Evolutionary conservation across 2,329 filamentous ascomycete species (phyloP), one percentile per base, ranked within the genome.

Genomic region (Neonectria hederae): DNA sequence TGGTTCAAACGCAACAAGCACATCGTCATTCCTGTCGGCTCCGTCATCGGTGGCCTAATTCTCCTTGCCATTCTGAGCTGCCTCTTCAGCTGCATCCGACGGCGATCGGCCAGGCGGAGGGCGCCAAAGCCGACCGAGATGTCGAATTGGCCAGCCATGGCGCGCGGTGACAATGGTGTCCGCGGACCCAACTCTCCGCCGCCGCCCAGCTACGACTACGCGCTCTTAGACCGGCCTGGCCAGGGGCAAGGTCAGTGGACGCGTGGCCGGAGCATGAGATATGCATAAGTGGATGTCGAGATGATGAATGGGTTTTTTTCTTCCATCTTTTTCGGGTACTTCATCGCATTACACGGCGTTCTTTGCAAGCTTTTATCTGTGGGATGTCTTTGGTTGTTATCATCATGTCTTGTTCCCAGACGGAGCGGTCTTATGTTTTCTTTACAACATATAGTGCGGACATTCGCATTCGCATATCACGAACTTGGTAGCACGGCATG

Each of bases 1-100:
- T 97, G 93, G 91, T 89, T 98, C 77, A 81, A 87, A 26, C 80
- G 89, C 69, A 90, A 98, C 82, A 92, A 92, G 79, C 81, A 87
- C 56, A 87, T 98, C 66, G 91, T 97, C 69, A 97, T 98, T 68
- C 94, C 92, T 24, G 82, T 98, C 11, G 87, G 86, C 5, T 83
- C 83, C 51, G 91, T 89, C 11, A 83, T 97, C 17, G 95, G 93
- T 52, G 88, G 86, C 7, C 82, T 97, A 6, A 72, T 97, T 6
- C 74, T 97, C 19, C 76, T 97, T 49, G 83, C 86, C 35, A 81
- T 97, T 54, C 69, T 90, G 11, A 86, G 85, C 74, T 97, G 93
- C 79, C 84, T 90, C 72, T 80, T 84, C 64, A 84, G 83, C 70
- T 86, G 72, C 73, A 70, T 77, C 66, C 65, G 75, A n/a, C 71